Evolutionary conservation across 2,329 filamentous ascomycete species (phyloP), one percentile per base, ranked within the genome.

Genomic region (Spiromastix sp.): DNA sequence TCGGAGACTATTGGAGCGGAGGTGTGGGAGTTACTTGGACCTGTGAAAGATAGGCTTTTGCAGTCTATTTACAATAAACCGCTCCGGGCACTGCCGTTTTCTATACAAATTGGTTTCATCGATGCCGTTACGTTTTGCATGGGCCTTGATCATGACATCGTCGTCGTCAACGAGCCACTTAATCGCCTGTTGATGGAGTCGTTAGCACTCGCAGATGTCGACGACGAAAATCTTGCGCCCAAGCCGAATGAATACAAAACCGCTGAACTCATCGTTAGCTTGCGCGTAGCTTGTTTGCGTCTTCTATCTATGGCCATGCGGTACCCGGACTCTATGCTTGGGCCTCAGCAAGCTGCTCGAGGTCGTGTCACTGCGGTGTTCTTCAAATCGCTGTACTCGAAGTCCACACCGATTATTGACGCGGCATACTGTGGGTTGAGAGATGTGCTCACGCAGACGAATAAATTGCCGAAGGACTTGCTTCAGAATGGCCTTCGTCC

Each of bases 121-220:
- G 93, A 98, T 55, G 91, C 91, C 1, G 86, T 98, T 53, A 94
- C 85, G 0, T 98, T 93, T 59, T 93, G 93, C 53, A 74, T 99
- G 64, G 80, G 81, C 38, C 70, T 98, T 32, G 89, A 93, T 55
- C 78, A 81, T 32, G 82, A 91, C 45, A 89, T 95, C 50, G 77
- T 98, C 17, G 77, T 80, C 5, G 94, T 96, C 55, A 91, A 95
- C 46, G 89, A 96, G 32, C 79, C 87, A 43, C 70, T 96, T 17
- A 93, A 91, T 46, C 76, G 91, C 29, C 67, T 98, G 27, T 71
- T 98, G 40, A 83, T 93, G 74, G 91, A 99, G 61, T 93, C 89
- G 4, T 68, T 98, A 26, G 91, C 89, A 8, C 66, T 98, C 41
- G 87, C 91, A 16, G 91, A 99, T 63, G 89, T 91, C 0, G 87